Evolutionary conservation across 164 flowering plant species (phyloP), one percentile per base, ranked within the genome.

Genomic region (Brasenia schreberi): DNA sequence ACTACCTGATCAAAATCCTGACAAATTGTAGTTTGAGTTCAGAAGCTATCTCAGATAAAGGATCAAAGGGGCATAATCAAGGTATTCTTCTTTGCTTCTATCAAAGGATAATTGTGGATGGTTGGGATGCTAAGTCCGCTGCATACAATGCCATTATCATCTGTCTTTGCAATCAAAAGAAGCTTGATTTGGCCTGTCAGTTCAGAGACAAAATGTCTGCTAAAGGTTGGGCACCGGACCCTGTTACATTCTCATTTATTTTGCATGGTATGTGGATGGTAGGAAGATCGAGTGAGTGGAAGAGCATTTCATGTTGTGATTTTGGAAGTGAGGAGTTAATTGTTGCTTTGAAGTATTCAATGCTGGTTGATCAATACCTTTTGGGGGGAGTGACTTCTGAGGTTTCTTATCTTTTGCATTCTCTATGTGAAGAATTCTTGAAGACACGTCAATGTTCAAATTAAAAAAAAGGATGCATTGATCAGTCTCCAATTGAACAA

Each of bases 241-340:
- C 94, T 66, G 77, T 87, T 67, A 77, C 81, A 61, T 82, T 83
- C 73, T 79, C 77, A 73, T 84, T 84, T 39, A 66, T 91, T 77
- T 71, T 91, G 49, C 81, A 79, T 77, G 87, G 92, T 45, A 33
- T 86, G 64, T 89, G 87, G 71, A 66, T 80, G 68, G 85, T 81
- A 71, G 93, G 90, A 64, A 81, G 72, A 75, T 81, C 81, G 42
- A 70, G 74, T 14, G 87, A 85, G 52, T 84, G 93, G 93, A 81
- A 72, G 67, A 76, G 68, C 42, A 61, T 82, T 23, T 74, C 83
- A 5, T 62, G 82, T 19, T 77, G 68, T 69, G 66, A 72, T 69
- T 68, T 85, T 61, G 75, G 71, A 68, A 81, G 76, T 66, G 61
- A 67, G 59, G 83, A 86, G 53, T 81, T 85, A 56, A 66, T 78